Evolutionary conservation across 2,329 filamentous ascomycete species (phyloP).

Genomic region (Calonectria hawksworthii): DNA sequence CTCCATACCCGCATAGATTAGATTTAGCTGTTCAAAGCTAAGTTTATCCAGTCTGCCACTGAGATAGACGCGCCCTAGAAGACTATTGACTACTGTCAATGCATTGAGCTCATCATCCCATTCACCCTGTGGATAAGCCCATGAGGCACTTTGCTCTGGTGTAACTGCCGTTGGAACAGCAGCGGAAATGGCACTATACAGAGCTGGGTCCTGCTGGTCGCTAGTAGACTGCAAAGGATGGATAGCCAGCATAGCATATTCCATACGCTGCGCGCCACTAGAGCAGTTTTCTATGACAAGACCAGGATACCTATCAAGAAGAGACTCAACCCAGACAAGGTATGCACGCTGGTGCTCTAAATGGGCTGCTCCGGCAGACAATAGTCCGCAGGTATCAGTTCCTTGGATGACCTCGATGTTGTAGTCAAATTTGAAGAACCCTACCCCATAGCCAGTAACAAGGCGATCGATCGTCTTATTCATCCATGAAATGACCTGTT

Average conservation of each 20-base stretch:
- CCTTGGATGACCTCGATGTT: constrained; percentile 53
- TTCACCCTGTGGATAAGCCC: constrained; percentile 52
- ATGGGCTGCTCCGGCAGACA: constrained; percentile 42
- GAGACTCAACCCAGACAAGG: constrained; percentile 46
- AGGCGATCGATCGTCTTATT: constrained; percentile 42
- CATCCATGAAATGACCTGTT: constrained; percentile 41
- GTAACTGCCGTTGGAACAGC: constrained; percentile 50
- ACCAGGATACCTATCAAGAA: constrained; percentile 44
- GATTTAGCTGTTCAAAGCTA: constrained; percentile 35
- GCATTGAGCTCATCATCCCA: constrained; percentile 53
- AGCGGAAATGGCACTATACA: constrained; percentile 50
- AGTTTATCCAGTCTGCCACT: constrained; percentile 48
- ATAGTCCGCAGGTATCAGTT: constrained; percentile 44
- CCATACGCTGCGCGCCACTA: constrained; percentile 53
- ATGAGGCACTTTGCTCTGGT: constrained; percentile 52
- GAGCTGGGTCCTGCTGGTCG: constrained; percentile 51
- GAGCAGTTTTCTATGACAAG: constrained; percentile 54
- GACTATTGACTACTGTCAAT: constrained; percentile 50
- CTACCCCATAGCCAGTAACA: constrained; percentile 44
- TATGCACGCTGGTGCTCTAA: constrained; percentile 52
- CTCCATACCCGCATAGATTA: constrained; percentile 47
- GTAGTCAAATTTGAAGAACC: constrained; percentile 55
- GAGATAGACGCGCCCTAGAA: constrained; percentile 50
- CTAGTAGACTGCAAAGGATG: constrained; percentile 52
- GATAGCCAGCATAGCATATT: constrained; percentile 50